These are phyloP conservation scores for Arthrobotrys megalospora DNA, from an alignment of 2,329 filamentous ascomycete species.

Conservation along the genomic window DNA sequence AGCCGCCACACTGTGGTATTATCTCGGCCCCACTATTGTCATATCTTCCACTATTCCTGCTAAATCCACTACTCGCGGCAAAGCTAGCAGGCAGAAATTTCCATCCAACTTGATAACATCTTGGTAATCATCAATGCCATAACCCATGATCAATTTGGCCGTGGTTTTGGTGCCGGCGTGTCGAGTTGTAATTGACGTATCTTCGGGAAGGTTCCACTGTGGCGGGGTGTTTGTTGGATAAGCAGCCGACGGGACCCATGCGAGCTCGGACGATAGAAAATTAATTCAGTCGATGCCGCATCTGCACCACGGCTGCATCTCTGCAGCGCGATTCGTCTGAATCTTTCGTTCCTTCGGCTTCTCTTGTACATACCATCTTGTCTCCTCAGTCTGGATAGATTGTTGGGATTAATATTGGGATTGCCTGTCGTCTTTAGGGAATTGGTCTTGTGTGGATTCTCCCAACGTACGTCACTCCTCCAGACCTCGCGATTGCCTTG, in stretches of 20 bases:
- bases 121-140: no score
- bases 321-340: constrained; percentile 31
- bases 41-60: no score
- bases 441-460: constrained; percentile 5
- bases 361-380: constrained; percentile 35
- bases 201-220: constrained; percentile 56
- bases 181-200: constrained; percentile 1
- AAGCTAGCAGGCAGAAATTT: no score
- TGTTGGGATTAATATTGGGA: background rate
- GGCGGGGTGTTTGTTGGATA: constrained; percentile 53
- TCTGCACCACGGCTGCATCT: constrained; percentile 25
- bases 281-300: constrained; percentile 41
- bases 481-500: constrained; percentile 11
- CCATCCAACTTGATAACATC: no score
- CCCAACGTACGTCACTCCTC: constrained; percentile 8
- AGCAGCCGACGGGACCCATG: constrained; percentile 44
- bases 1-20: no score
- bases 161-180: background rate
- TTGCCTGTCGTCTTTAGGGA: background rate
- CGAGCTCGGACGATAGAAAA: constrained; percentile 55
- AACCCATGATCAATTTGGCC: no score
- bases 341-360: constrained; percentile 1
- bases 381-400: constrained; percentile 5
- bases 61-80: no score
- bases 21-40: no score